These are phyloP conservation scores for Kurtzmaniella quercitrusa DNA, from an alignment of 1,139 yeast genomes.

Conservation along the genomic window DNA sequence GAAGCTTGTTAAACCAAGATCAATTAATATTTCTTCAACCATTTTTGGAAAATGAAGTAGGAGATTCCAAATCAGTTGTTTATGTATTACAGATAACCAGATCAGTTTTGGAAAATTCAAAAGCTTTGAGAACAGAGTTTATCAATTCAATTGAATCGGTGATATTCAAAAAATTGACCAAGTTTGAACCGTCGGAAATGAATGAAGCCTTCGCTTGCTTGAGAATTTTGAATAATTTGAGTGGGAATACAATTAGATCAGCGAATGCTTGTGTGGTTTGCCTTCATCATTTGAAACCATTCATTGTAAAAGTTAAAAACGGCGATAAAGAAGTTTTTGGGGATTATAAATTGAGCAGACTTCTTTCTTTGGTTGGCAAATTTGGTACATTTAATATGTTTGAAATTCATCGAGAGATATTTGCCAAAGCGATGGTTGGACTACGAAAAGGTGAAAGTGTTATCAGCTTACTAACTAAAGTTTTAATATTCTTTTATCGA, in stretches of 20 bases:
- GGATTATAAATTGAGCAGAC: conserved; percentile 50
- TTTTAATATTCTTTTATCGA: conserved; percentile 50
- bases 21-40: conserved; percentile 62
- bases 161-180: conserved; percentile 53
- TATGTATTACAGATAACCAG: conserved; percentile 53
- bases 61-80: conserved; percentile 35
- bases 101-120: conserved; percentile 39
- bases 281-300: conserved; percentile 44
- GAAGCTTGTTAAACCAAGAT: conserved; percentile 53
- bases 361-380: conserved; percentile 61
- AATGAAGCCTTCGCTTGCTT: conserved; percentile 67
- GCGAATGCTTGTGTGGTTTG: conserved; percentile 62
- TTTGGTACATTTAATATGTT: conserved; percentile 67
- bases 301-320: conserved; percentile 13
- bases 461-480: conserved; percentile 51
- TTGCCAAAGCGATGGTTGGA: conserved; percentile 36
- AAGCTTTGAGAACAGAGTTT: conserved; percentile 48
- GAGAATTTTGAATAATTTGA: conserved; percentile 49
- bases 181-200: conserved; percentile 52
- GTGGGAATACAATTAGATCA: conserved; percentile 43
- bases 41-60: conserved; percentile 45
- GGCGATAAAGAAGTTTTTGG: conserved; percentile 19
- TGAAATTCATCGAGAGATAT: conserved; percentile 39
- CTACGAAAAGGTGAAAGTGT: conserved; percentile 51
- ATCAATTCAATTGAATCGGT: conserved; percentile 46